Percentiles rank a stretch among this genome's conserved stretches.
Conservation (phyloP, 176 grass and related monocot genomes). For the Oryza glaberrima region DNA sequence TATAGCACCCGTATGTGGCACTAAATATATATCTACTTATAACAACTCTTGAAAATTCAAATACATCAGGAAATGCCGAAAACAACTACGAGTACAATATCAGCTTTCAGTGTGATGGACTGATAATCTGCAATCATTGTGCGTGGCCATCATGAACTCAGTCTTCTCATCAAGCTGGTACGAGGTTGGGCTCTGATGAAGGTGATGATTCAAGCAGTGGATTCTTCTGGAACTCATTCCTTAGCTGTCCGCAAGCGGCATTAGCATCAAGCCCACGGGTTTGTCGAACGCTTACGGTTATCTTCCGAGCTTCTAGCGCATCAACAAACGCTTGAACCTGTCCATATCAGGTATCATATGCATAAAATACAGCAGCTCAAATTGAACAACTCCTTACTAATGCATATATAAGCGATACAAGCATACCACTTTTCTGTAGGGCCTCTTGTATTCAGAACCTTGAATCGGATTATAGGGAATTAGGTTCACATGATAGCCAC, state of each 20-base stretch:
- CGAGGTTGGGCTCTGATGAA: conserved; percentile 33
- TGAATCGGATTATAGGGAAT: conserved; percentile 95
- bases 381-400: neutral
- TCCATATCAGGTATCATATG: neutral
- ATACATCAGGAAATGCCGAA: no score
- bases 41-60: no score
- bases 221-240: conserved; percentile 88
- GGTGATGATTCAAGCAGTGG: conserved; percentile 48
- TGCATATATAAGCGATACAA: neutral
- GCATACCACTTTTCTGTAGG: conserved; percentile 87
- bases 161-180: conserved; percentile 37
- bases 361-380: neutral
- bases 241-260: conserved; percentile 91
- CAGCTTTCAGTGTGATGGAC: neutral
- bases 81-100: no score
- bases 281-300: conserved; percentile 80
- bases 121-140: neutral
- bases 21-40: no score
- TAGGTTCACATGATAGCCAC: conserved; percentile 92
- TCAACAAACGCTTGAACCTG: conserved; percentile 79
- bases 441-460: conserved; percentile 91
- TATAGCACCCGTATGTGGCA: no score
- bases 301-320: conserved; percentile 66
- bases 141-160: neutral
- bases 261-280: conserved; percentile 93